Evolutionary conservation across 1,284 basidiomycete species (phyloP), one percentile per base, ranked within the genome.

Genomic region (Tranzscheliella williamsii): DNA sequence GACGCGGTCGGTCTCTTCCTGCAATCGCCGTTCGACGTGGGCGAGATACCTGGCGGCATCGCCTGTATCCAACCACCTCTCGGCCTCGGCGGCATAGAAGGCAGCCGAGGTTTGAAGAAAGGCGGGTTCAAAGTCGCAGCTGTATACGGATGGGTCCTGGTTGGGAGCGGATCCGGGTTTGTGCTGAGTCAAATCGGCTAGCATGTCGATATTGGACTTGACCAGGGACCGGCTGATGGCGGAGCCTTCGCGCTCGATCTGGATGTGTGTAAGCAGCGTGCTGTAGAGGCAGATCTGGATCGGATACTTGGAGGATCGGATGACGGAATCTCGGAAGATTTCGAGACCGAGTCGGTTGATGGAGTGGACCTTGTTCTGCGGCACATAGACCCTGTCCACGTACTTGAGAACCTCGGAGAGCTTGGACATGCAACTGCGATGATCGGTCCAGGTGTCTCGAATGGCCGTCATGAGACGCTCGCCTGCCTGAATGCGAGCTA

Each of bases 381-480:
- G 50, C n/a, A 76, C 75, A 22, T 75, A 76, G 34, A 73, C 72
- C 23, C 73, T 71, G 30, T 75, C 75, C 89, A 98, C 94, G 78
- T 99, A 99, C 74, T 90, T 91, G 65, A 98, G 82, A 26, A 99
- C 85, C 75, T 93, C 91, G 29, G 87, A 85, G 49, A 99, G 79
- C 76, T 93, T 91, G 33, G 84, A 83, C 89, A 97, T 91, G 78
- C 88, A 91, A 12, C 87, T 85, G 5, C 83, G 86, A 78, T 98
- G 94, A 76, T 97, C 92, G 54, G 94, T 89, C 94, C 95, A 98
- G 2, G 94, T 88, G 35, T 84, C 84, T 70, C 86, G 85, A 53
- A 96, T 71, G 12, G 90, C 87, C 73, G 88, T 91, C 70, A 97
- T 80, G 51, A 97, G 83, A 36, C 86, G 80, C 75, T 96, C 93